phyloP scores from a whole-genome alignment of 2,329 filamentous ascomycete species.

The Coniosporium tulheliwenetii region DNA sequence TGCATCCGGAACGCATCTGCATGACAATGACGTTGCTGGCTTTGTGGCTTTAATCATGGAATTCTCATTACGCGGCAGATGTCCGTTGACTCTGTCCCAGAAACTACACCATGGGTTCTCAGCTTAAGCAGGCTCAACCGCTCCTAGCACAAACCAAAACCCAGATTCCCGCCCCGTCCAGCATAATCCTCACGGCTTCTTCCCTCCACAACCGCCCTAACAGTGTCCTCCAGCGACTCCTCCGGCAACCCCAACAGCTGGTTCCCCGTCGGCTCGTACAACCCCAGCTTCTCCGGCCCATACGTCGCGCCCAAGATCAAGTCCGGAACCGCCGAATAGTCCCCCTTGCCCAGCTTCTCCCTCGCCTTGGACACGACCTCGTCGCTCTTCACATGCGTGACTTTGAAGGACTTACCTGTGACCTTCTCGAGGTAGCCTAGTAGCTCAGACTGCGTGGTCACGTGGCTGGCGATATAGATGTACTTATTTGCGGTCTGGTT shows the following conservation, averaged over 20 bases:
- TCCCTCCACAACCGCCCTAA: slow-evolving; percentile 13
- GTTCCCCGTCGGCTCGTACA: slow-evolving; percentile 21
- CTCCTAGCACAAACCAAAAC: no score
- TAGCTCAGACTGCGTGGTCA: slow-evolving; percentile 42
- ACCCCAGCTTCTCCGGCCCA: slow-evolving; percentile 12
- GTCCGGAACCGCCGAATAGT: slow-evolving; percentile 11
- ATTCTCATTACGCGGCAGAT: no score
- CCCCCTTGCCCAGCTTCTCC: slow-evolving; percentile 20
- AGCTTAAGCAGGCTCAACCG: no score
- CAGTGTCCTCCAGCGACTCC: slow-evolving; percentile 21
- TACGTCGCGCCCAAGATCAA: slow-evolving; percentile 14
- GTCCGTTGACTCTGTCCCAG: no score
- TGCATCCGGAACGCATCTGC: no score
- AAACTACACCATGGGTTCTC: no score
- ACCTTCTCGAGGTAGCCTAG: slow-evolving; percentile 36
- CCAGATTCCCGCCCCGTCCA: no score
- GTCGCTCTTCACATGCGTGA: slow-evolving; percentile 22
- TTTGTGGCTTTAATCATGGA: no score
- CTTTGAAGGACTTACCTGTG: slow-evolving; percentile 34
- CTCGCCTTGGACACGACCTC: slow-evolving; percentile 14
- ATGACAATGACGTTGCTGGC: no score
- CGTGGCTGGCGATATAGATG: slow-evolving; percentile 41
- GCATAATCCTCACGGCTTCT: background rate
- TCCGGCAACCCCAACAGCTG: slow-evolving; percentile 23
- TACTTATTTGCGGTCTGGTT: slow-evolving; percentile 38